Percentiles rank a stretch among this genome's conserved stretches.
Evolutionary conservation across 768 basidiomycete species (phyloP).

Genomic region (Tulasnella sp.): DNA sequence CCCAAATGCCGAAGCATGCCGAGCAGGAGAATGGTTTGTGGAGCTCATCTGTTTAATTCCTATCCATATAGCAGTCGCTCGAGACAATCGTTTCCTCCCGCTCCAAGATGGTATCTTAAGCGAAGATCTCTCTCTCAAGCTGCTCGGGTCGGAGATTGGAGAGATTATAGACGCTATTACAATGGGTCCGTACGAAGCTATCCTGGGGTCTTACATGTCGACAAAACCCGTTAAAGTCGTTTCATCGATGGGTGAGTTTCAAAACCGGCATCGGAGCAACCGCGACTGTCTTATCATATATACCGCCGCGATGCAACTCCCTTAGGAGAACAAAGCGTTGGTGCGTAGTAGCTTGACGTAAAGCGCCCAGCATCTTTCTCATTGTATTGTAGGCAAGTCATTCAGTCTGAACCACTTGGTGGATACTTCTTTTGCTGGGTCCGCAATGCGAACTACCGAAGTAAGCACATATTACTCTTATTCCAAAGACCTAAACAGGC

Average conservation of each 20-base stretch:
- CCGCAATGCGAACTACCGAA: constrained; percentile 37
- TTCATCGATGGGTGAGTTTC: constrained; percentile 63
- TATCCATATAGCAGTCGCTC: constrained; percentile 63
- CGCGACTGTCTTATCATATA: too few relatives aligned
- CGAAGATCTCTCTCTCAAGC: constrained; percentile 50
- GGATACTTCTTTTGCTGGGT: constrained; percentile 68
- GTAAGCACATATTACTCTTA: neutral
- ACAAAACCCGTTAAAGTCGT: constrained; percentile 68
- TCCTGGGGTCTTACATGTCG: constrained; percentile 67
- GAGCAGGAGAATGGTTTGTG: constrained; percentile 66
- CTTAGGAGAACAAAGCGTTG: constrained; percentile 35
- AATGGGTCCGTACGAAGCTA: constrained; percentile 66
- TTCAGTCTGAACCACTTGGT: constrained; percentile 63
- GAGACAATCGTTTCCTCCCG: constrained; percentile 64
- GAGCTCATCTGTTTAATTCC: constrained; percentile 65
- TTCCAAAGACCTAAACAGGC: too few relatives aligned
- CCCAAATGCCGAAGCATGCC: too few relatives aligned
- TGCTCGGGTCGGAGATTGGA: constrained; percentile 64
- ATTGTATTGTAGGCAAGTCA: constrained; percentile 55
- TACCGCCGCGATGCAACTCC: too few relatives aligned
- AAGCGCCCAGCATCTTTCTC: constrained; percentile 40
- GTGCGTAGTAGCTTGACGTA: neutral
- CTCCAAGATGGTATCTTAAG: constrained; percentile 60
- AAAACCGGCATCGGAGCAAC: too few relatives aligned
- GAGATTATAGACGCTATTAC: constrained; percentile 58